A percentile compares a stretch with the other conserved stretches of the same genome.
These are phyloP conservation scores for Pseudogymnoascus sp. DNA, from an alignment of 2,329 filamentous ascomycete species.

Conservation along the genomic window DNA sequence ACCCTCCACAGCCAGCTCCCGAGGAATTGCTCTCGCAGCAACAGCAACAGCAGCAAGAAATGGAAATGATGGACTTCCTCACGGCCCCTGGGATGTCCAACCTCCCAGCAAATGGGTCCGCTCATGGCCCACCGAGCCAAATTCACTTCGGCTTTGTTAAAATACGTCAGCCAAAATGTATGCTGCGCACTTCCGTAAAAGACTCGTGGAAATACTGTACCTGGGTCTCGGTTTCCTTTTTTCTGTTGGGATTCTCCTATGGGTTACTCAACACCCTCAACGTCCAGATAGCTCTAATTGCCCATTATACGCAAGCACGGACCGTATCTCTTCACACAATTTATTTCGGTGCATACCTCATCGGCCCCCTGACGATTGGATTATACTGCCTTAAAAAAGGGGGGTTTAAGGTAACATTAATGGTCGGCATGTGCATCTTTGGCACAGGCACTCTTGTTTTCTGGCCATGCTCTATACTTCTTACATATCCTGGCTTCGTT, in stretches of 20 bases:
- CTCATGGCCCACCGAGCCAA: constrained; percentile 23
- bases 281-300: constrained; percentile 55
- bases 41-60: constrained; percentile 16
- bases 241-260: constrained; percentile 83
- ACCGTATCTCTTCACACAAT: constrained; percentile 62
- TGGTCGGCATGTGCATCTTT: constrained; percentile 64
- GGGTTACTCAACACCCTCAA: constrained; percentile 78
- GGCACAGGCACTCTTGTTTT: constrained; percentile 69
- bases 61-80: constrained; percentile 24
- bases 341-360: constrained; percentile 63
- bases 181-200: constrained; percentile 52
- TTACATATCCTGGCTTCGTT: constrained; percentile 72
- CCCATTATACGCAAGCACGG: constrained; percentile 45
- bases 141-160: constrained; percentile 69
- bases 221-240: constrained; percentile 69
- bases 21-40: neutral
- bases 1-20: neutral
- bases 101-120: neutral
- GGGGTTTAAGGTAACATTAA: constrained; percentile 70
- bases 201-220: constrained; percentile 63
- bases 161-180: constrained; percentile 56
- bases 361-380: constrained; percentile 59
- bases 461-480: constrained; percentile 68
- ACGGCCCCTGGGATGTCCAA: constrained; percentile 18
- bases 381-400: constrained; percentile 59